Base-by-base conservation (phyloP, 495 filamentous ascomycete species). In the Thermochaetoides thermophila region DNA sequence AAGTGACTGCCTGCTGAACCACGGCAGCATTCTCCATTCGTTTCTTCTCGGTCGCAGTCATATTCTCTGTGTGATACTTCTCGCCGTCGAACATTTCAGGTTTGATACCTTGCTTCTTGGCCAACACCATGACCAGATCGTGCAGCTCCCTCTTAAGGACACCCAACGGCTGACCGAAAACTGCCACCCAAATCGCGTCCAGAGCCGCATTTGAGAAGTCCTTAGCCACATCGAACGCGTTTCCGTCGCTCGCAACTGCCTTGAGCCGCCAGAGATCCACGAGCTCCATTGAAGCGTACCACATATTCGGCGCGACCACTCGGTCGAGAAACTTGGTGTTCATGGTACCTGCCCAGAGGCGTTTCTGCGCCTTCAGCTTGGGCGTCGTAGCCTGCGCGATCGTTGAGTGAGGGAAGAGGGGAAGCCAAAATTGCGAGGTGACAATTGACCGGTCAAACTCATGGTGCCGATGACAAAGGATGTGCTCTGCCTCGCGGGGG, bases 241-340 rank as follows among this genome's bases (percentile, higher is more conserved):
- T 34, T 1, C 40, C 48, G 21, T 38, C 26, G 1, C 34, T 16
- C 1, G 24, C 27, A 2, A 35, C 18, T 1, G 46, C 33, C 26
- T 54, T 57, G n/a, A 43, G 37, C 3, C 33, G 39, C 57, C 57
- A 63, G 4, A 63, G 44, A 14, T 52, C 44, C 1, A 55, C 14
- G 20, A 63, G 30, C 12, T 56, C 46, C 7, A 39, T 20, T 0
- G 50, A 39, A 0, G 43, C 29, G 14, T 38, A 35, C 18, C 52
- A 38, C 14, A 60, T 52, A 18, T 51, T 47, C 21, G 46, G 52
- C 0, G 53, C 50, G 1, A 43, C 50, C 3, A 49, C 48, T 9
- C 43, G 31, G 5, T 46, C 35, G 11, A 61, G 31, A 27, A 61
- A 61, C 7, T 49, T 44, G 2, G 42, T 20, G 29, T 37, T 35